Percentiles rank a stretch among this genome's conserved stretches.
Evolutionary conservation across 1,284 basidiomycete genomes (phyloP).

Genomic region (Ganoderma multipileum): DNA sequence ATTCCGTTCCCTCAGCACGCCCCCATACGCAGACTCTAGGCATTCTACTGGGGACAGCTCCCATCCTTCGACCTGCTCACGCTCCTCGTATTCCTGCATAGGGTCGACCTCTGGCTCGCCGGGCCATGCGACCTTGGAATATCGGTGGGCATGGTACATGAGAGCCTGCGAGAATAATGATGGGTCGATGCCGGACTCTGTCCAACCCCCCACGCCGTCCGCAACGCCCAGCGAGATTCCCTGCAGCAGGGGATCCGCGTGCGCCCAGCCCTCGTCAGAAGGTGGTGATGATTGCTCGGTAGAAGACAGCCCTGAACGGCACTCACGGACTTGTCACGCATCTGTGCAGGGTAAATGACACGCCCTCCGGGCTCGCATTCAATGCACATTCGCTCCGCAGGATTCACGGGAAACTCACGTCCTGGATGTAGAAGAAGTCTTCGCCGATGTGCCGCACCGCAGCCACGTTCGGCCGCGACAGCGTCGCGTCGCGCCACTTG

Average conservation of each 20-base stretch:
- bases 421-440: conserved; percentile 82
- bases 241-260: conserved; percentile 41
- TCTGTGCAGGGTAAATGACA: conserved; percentile 1
- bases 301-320: conserved; percentile 58
- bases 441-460: conserved; percentile 66
- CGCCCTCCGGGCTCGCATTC: neutral
- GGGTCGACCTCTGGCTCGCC: conserved; percentile 69
- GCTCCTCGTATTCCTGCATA: conserved; percentile 52
- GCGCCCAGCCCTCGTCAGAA: neutral
- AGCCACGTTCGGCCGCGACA: conserved; percentile 53
- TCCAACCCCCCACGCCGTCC: conserved; percentile 78
- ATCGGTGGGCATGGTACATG: conserved; percentile 77
- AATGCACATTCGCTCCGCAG: neutral
- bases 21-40: conserved; percentile 75
- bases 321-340: conserved; percentile 8
- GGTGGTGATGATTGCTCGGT: neutral
- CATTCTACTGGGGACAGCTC: conserved; percentile 76
- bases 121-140: conserved; percentile 74
- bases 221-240: conserved; percentile 80
- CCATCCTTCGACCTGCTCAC: conserved; percentile 66
- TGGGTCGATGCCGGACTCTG: conserved; percentile 83
- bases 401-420: conserved; percentile 50
- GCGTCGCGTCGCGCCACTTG: conserved; percentile 72
- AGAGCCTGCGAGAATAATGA: conserved; percentile 74
- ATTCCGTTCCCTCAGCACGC: conserved; percentile 70